Percentiles rank a stretch among this genome's conserved stretches.
Evolutionary conservation across 106 monocot genomes (phyloP).

Genomic region (Dactylorhiza incarnata): DNA sequence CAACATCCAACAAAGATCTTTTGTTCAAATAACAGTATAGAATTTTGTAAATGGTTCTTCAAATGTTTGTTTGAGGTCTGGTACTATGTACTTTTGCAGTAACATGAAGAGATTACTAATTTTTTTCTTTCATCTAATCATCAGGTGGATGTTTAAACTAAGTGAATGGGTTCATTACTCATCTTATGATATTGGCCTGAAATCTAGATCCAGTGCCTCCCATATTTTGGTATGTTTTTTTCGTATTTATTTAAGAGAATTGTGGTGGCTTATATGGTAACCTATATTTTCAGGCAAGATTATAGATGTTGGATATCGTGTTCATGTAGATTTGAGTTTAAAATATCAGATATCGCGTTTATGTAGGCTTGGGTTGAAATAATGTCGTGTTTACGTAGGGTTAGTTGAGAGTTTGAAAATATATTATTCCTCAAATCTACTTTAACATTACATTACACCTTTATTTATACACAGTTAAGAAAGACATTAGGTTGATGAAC

Average conservation of each 20-base stretch:
- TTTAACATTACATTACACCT: too few relatives aligned
- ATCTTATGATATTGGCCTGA: conserved; percentile 71
- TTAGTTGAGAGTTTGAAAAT: too few relatives aligned
- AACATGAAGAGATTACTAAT: background rate
- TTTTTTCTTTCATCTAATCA: background rate
- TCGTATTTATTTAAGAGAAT: background rate
- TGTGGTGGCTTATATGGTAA: background rate
- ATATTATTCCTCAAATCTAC: too few relatives aligned
- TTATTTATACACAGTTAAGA: too few relatives aligned
- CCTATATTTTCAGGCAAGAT: background rate
- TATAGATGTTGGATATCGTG: too few relatives aligned
- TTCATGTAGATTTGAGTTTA: too few relatives aligned
- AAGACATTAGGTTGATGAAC: too few relatives aligned
- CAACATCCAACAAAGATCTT: background rate
- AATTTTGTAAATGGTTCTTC: background rate
- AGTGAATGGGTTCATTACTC: conserved; percentile 87
- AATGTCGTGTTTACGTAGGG: too few relatives aligned
- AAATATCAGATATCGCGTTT: too few relatives aligned
- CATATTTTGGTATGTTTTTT: conserved; percentile 67
- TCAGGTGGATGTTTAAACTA: conserved; percentile 93
- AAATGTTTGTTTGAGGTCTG: background rate
- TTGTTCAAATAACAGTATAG: background rate
- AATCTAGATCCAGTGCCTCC: conserved; percentile 75
- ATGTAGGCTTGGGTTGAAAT: too few relatives aligned
- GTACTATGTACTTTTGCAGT: background rate